Percentiles rank a stretch among this genome's conserved stretches.
These are phyloP conservation scores for Cyberlindnera maclurae DNA, from an alignment of 805 yeast species.

Conservation along the genomic window DNA sequence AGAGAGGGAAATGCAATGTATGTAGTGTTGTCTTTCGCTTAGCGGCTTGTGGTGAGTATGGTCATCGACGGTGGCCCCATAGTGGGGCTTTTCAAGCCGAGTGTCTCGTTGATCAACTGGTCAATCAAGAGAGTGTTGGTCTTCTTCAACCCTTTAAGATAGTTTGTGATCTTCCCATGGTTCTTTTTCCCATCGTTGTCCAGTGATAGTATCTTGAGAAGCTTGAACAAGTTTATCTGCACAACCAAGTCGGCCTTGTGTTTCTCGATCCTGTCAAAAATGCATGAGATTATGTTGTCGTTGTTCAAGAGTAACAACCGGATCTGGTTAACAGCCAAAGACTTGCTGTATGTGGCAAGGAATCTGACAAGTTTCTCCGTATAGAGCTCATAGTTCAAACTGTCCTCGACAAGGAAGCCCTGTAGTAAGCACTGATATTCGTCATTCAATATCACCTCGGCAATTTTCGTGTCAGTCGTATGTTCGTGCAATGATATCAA, in stretches of 20 bases:
- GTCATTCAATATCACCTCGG: conserved; percentile 23
- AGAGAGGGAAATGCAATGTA: no score
- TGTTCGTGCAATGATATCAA: conserved; percentile 37
- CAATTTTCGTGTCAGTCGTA: conserved; percentile 25
- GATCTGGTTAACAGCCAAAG: conserved; percentile 16
- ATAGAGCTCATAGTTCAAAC: conserved; percentile 37
- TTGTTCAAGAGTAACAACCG: conserved; percentile 15
- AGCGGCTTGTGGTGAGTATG: no score
- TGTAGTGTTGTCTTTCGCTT: no score
- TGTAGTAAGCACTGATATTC: conserved; percentile 28
- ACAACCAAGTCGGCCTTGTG: conserved; percentile 11
- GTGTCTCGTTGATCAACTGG: conserved; percentile 18
- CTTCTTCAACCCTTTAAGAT: conserved; percentile 5
- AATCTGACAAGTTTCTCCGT: conserved; percentile 35
- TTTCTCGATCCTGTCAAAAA: conserved; percentile 9
- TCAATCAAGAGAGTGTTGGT: conserved; percentile 16
- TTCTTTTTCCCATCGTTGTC: conserved; percentile 11
- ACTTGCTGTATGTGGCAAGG: conserved; percentile 9
- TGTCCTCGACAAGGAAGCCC: conserved; percentile 34
- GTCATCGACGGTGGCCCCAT: conserved; percentile 26
- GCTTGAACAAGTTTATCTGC: conserved; percentile 18
- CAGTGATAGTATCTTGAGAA: conserved; percentile 12
- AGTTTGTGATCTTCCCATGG: conserved; percentile 7
- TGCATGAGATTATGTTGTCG: conserved; percentile 6
- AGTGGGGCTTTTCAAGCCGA: conserved; percentile 21